Conservation (phyloP, 441 rosid species). For the Populus tomentosa region DNA sequence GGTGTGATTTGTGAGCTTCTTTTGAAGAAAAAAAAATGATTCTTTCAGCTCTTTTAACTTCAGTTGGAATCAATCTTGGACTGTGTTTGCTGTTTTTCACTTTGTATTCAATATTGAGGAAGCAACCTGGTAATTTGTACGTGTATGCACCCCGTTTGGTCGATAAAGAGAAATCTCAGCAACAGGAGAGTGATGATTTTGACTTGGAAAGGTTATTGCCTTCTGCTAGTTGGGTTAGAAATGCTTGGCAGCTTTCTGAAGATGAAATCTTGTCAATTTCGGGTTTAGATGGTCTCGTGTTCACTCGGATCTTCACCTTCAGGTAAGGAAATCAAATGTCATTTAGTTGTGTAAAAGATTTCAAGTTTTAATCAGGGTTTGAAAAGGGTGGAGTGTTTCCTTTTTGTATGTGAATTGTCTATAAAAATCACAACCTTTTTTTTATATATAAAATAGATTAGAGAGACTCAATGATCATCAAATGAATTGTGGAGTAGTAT, state of each 20-base stretch:
- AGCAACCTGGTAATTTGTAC: slow-evolving; percentile 63
- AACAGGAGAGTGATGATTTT: slow-evolving; percentile 28
- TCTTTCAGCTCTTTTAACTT: slow-evolving; percentile 83
- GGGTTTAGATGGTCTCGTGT: slow-evolving; percentile 76
- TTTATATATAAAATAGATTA: too few relatives aligned
- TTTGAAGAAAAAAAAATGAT: slow-evolving; percentile 38
- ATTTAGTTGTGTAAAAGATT: neutral
- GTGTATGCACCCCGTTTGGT: slow-evolving; percentile 72
- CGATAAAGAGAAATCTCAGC: slow-evolving; percentile 30
- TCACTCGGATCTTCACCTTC: slow-evolving; percentile 57
- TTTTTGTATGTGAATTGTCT: neutral
- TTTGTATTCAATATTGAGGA: slow-evolving; percentile 69
- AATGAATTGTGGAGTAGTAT: neutral
- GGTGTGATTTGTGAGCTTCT: neutral
- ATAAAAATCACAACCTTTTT: neutral
- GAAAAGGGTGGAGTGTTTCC: neutral
- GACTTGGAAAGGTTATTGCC: slow-evolving; percentile 72
- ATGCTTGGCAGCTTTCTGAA: slow-evolving; percentile 65
- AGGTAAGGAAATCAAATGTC: slow-evolving; percentile 33
- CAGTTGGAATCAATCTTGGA: slow-evolving; percentile 90
- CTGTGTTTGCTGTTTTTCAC: slow-evolving; percentile 73
- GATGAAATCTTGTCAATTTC: slow-evolving; percentile 54
- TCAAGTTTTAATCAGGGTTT: neutral
- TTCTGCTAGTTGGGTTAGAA: slow-evolving; percentile 76
- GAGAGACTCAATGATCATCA: neutral